These are phyloP conservation scores for Magnaporthiopsis rhizophila DNA, from an alignment of 2,329 filamentous ascomycete species.

Conservation along the genomic window DNA sequence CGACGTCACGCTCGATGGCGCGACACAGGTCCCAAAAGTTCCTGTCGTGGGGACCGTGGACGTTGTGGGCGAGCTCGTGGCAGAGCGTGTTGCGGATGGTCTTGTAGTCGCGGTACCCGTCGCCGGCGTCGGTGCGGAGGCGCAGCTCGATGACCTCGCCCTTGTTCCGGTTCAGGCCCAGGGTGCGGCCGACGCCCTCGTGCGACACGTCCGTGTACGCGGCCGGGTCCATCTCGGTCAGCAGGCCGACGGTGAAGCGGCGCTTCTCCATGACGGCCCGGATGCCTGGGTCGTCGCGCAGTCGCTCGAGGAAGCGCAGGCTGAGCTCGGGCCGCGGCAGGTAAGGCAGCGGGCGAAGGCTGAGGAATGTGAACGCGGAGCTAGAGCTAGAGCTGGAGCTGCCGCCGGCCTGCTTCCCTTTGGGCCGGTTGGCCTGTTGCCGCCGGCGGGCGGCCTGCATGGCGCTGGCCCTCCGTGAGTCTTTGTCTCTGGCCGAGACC, in stretches of 20 bases:
- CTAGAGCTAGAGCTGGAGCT: constrained; percentile 17
- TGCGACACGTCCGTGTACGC: constrained; percentile 66
- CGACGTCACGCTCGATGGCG: constrained; percentile 82
- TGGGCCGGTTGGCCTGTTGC: constrained; percentile 15
- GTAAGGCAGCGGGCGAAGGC: constrained; percentile 65
- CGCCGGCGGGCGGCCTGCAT: constrained; percentile 10
- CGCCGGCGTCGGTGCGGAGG: constrained; percentile 85
- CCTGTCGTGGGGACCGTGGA: constrained; percentile 74
- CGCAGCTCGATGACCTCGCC: constrained; percentile 89
- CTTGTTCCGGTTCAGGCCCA: constrained; percentile 79
- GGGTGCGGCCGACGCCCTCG: constrained; percentile 63
- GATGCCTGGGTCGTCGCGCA: constrained; percentile 80
- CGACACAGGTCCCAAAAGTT: constrained; percentile 86
- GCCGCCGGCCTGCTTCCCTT: constrained; percentile 17
- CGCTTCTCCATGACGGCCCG: constrained; percentile 75
- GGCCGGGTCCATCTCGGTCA: constrained; percentile 93
- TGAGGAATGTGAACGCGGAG: constrained; percentile 66
- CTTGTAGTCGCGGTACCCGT: constrained; percentile 88
- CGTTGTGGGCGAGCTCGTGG: constrained; percentile 92
- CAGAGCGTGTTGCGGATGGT: constrained; percentile 87
- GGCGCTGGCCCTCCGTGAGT: neutral
- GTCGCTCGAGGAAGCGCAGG: constrained; percentile 61
- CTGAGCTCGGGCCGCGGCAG: constrained; percentile 70
- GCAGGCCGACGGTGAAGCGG: constrained; percentile 71
- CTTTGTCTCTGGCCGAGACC: constrained; percentile 10